A percentile compares a stretch with the other conserved stretches of the same genome.
phyloP scores from a whole-genome alignment of 345 rosid genomes.

The Murraya paniculata region DNA sequence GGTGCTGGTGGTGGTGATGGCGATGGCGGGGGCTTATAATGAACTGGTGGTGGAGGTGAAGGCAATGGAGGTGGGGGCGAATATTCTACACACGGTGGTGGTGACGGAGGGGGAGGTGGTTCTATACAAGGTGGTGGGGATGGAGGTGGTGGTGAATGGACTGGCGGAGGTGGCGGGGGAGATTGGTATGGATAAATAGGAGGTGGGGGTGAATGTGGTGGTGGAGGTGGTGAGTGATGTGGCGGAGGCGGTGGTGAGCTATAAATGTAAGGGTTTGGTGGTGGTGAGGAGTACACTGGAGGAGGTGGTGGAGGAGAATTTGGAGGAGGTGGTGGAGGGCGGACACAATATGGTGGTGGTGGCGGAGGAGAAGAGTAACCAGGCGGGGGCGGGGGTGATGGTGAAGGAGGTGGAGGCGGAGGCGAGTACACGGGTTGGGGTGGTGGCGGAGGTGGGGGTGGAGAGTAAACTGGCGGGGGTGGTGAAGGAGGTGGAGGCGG shows the following conservation, averaged over 20 bases:
- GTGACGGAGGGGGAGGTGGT: slow-evolving; percentile 63
- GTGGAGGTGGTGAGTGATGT: slow-evolving; percentile 39
- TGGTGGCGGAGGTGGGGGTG: slow-evolving; percentile 17
- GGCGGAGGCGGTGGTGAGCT: slow-evolving; percentile 28
- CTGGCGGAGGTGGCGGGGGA: slow-evolving; percentile 56
- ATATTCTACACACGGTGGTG: slow-evolving; percentile 49
- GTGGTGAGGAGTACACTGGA: slow-evolving; percentile 36
- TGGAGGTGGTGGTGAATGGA: slow-evolving; percentile 49
- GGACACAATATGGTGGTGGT: slow-evolving; percentile 12
- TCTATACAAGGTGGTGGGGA: slow-evolving; percentile 58
- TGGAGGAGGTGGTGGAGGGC: slow-evolving; percentile 30
- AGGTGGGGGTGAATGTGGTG: slow-evolving; percentile 47
- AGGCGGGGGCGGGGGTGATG: not conserved
- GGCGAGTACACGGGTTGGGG: not conserved
- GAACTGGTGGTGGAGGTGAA: slow-evolving; percentile 26
- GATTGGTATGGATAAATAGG: slow-evolving; percentile 43
- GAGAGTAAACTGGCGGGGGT: no score
- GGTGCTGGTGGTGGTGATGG: slow-evolving; percentile 35
- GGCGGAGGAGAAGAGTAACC: not conserved
- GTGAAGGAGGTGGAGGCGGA: not conserved
- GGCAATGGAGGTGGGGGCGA: slow-evolving; percentile 48
- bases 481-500: slow-evolving; percentile 21
- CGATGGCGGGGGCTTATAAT: slow-evolving; percentile 30
- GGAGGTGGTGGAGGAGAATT: slow-evolving; percentile 29
- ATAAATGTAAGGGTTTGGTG: slow-evolving; percentile 31